These are phyloP conservation scores for Trypanosomatidae sp. DNA, from an alignment of 208 protist genomes.

Conservation along the genomic window DNA sequence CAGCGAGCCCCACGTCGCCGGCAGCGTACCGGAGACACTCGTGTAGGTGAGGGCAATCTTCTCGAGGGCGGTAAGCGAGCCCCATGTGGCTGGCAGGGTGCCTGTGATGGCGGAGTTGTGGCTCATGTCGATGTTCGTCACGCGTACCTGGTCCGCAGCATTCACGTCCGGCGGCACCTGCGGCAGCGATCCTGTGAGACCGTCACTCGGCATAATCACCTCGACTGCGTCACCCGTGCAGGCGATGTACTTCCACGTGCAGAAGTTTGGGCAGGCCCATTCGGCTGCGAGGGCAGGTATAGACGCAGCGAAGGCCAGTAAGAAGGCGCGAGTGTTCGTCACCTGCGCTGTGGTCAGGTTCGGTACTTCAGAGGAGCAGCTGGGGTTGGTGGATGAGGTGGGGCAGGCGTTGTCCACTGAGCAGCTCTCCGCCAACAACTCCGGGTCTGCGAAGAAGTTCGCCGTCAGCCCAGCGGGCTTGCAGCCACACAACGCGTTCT, in stretches of 20 bases:
- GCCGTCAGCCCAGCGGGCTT: no score
- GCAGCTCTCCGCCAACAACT: no score
- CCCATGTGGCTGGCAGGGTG: not conserved
- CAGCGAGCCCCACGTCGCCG: not conserved
- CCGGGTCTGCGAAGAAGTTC: no score
- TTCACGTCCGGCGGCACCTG: not conserved
- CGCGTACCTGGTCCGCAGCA: not conserved
- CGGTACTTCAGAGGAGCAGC: no score
- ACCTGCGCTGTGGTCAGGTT: no score
- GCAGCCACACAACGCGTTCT: no score
- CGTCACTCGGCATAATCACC: not conserved
- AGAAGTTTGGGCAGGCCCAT: conserved; percentile 4
- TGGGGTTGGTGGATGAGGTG: no score
- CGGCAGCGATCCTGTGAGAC: not conserved
- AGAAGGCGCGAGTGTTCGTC: not conserved
- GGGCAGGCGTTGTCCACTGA: no score
- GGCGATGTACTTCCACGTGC: not conserved
- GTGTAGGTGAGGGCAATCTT: no score
- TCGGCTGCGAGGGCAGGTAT: not conserved
- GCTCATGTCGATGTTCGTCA: not conserved
- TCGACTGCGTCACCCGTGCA: conserved; percentile 2
- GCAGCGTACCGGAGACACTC: not conserved
- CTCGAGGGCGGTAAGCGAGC: not conserved
- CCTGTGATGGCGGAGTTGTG: not conserved
- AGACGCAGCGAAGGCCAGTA: not conserved